Evolutionary conservation across 345 rosid species (phyloP), one percentile per base, ranked within the genome.

Genomic region (Erucastrum elatum): DNA sequence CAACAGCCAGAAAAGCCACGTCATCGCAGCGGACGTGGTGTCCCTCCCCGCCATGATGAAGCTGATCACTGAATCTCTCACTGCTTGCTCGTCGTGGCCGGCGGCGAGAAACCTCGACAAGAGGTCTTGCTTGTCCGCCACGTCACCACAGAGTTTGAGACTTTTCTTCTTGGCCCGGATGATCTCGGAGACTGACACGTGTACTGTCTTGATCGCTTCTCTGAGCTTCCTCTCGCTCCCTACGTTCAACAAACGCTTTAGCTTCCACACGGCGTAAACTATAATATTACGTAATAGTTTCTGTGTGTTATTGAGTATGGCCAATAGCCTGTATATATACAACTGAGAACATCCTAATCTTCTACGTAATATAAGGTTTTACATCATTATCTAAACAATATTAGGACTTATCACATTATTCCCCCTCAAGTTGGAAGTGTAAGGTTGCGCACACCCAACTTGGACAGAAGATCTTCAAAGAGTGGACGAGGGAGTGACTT

Each of bases 41-140:
- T 87, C 97, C 31, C 90, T 77, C 60, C 97, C 95, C 16, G 97
- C 97, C 84, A 89, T 78, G 12, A 90, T 78, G 80, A 93, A 88
- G 80, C 90, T 93, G 11, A 91, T 78, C 4, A 85, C 80, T 73
- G 80, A 83, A 77, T 90, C 98, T 64, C 94, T 85, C 6, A 87
- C 78, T 1, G 90, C 80, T 27, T 88, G 86, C 8, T 87, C 86
- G 60, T 55, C 83, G 4, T 86, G 83, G 0, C 89, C 91, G 0
- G 84, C 84, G 1, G 78, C 71, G 5, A 87, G 83, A 21, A 89
- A 71, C 68, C 88, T 81, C 0, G 97, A 76, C 78, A 94, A 30
- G 17, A 91, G 93, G 9, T 87, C 88, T 6, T 75, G 68, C 61
- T 68, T 72, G 4, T 70, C 70, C 3, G 66, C 65, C 4, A 64